Conservation (phyloP, 1,139 yeast species). For the Suhomyces chickasaworum region DNA sequence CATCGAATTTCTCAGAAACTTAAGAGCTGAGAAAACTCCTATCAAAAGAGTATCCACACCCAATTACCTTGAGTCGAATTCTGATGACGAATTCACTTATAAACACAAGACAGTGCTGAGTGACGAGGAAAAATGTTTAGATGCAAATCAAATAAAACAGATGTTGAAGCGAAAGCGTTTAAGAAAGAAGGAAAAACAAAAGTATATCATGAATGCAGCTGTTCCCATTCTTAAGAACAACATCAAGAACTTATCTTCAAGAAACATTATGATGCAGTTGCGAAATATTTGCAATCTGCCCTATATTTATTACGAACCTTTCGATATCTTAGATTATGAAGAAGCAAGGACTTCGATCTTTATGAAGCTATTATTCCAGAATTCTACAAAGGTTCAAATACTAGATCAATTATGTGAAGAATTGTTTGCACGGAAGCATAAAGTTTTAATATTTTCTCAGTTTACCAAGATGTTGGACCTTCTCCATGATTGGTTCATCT, state of each 20-base stretch:
- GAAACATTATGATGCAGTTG: constrained; percentile 77
- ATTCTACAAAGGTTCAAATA: constrained; percentile 73
- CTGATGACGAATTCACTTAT: constrained; percentile 31
- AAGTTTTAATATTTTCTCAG: constrained; percentile 79
- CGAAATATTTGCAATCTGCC: constrained; percentile 87
- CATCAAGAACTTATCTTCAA: constrained; percentile 40
- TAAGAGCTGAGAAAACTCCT: neutral
- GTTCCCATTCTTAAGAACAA: constrained; percentile 23
- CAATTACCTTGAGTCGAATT: constrained; percentile 28
- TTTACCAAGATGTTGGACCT: constrained; percentile 79
- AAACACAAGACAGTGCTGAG: constrained; percentile 3
- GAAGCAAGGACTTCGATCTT: constrained; percentile 21
- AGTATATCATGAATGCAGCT: constrained; percentile 20
- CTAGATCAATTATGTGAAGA: constrained; percentile 62
- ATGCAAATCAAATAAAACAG: neutral
- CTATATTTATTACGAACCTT: constrained; percentile 79
- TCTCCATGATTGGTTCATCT: constrained; percentile 62
- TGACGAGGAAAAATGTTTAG: neutral
- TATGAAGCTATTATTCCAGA: constrained; percentile 38
- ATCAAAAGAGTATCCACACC: neutral
- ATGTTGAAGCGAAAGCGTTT: constrained; percentile 6
- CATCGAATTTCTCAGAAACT: constrained; percentile 36
- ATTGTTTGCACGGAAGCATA: constrained; percentile 56
- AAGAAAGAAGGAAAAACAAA: constrained; percentile 18
- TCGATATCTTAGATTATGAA: constrained; percentile 35